Evolutionary conservation across 306 rosid species (phyloP), one percentile per base, ranked within the genome.

Genomic region (Gastrolobium villosum): DNA sequence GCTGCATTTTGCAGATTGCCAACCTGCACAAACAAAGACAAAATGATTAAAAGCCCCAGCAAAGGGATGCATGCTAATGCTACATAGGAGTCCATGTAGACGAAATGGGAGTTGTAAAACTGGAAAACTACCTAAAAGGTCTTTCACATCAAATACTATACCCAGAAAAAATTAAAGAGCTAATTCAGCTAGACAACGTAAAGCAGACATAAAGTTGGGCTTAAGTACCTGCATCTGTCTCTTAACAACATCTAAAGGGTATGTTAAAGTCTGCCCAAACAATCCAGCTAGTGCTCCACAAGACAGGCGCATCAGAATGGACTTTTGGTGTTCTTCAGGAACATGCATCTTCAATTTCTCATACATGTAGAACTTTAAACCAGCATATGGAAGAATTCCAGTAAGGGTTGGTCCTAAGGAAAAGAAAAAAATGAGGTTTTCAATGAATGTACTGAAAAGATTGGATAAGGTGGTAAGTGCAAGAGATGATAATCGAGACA

Each of bases 261-360:
- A 95, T 0, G 99, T 95, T 81, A 91, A 56, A 10, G 99, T 95
- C 89, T 95, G 99, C 72, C 99, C 99, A 79, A 93, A 90, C 81
- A 95, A 81, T 62, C 98, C 98, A 65, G 99, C 99, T 14, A 95
- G 79, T 65, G 99, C 99, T 80, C 98, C 99, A 71, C 99, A 95
- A 63, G 93, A 88, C 69, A 95, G 99, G 26, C 91, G 93, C 89
- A 89, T 88, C 72, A 79, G 68, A 67, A 95, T 88, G 70, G 97
- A 87, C 56, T 76, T 91, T 64, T 82, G 95, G 70, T 95, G 92
- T 87, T 95, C 99, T 80, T 95, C 93, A 54, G 97, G 96, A 79
- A 90, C 88, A 14, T 84, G 89, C 48, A 83, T 79, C 85, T 95
- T 93, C 79, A 93, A 89, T 87, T 88, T 72, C 85, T 95, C 99